Evolutionary conservation across 2,329 filamentous ascomycete genomes (phyloP), one percentile per base, ranked within the genome.

Genomic region (Botrytis squamosa): DNA sequence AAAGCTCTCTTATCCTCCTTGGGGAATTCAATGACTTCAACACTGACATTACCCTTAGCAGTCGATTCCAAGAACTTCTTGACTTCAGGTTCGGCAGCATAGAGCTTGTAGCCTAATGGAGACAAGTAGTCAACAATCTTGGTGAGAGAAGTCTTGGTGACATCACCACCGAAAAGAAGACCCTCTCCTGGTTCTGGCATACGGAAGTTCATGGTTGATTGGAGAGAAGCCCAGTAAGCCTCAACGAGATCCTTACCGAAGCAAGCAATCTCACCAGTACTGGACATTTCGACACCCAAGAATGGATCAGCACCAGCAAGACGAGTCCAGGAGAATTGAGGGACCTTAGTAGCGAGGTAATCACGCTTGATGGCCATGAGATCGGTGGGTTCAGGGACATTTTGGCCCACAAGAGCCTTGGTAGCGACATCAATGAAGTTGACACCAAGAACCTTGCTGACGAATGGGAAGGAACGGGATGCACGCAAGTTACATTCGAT

Each of bases 151-250:
- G 91, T 83, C 83, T 91, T 91, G 78, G 85, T 87, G 75, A 90
- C 85, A 82, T 98, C 93, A 79, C 96, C 96, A 77, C 96, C 96
- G 77, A 99, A 93, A 71, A 99, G 91, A 74, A 99, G 91, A 85
- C 96, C 95, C 87, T 98, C 94, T 77, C 96, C 96, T 71, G 94
- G 93, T 83, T 97, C 92, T 62, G 96, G 96, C 80, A 98, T 89
- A 79, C 95, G 93, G 93, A 98, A 98, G 90, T 98, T 99, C 95
- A 98, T 99, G 80, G 93, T 95, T 33, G 94, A 96, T 85, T 99
- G 96, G 75, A 97, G 87, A 29, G 95, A 97, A 40, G 95, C 88
- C 96, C 96, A 99, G 89, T 99, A 99, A 71, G 96, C 96, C 83
- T 99, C 96, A 68, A 98, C 88, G 18, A 99, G 89, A 81, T 98